These are phyloP conservation scores for Epichloe elymi DNA, from an alignment of 2,329 filamentous ascomycete genomes.

Conservation along the genomic window DNA sequence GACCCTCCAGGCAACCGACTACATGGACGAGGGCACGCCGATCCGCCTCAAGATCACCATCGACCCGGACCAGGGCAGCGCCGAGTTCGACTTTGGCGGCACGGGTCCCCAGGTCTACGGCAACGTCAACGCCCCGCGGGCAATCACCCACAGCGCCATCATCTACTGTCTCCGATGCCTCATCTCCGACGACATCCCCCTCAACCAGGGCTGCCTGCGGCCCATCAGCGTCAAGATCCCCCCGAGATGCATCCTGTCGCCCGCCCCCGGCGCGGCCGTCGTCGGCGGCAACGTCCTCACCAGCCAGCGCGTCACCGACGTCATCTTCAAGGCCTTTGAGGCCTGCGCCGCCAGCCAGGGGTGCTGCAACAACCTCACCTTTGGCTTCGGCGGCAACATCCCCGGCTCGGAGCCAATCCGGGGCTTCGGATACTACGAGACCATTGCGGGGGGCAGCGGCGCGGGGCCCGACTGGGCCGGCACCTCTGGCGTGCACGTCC, in stretches of 20 bases:
- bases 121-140: slow-evolving; percentile 70
- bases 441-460: slow-evolving; percentile 49
- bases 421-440: slow-evolving; percentile 46
- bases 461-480: slow-evolving; percentile 45
- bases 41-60: slow-evolving; percentile 66
- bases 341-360: slow-evolving; percentile 71
- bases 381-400: slow-evolving; percentile 50
- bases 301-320: slow-evolving; percentile 30
- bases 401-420: slow-evolving; percentile 23
- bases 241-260: slow-evolving; percentile 58
- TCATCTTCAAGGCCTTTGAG: slow-evolving; percentile 54
- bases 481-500: slow-evolving; percentile 30
- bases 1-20: slow-evolving; percentile 58
- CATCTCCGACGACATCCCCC: slow-evolving; percentile 67
- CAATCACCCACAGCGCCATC: slow-evolving; percentile 74
- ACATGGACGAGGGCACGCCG: slow-evolving; percentile 75
- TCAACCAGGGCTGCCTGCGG: slow-evolving; percentile 71
- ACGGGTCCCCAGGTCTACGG: slow-evolving; percentile 70
- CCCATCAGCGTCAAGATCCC: slow-evolving; percentile 66
- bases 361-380: slow-evolving; percentile 74
- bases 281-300: slow-evolving; percentile 65
- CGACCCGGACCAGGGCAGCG: slow-evolving; percentile 60
- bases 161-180: slow-evolving; percentile 74
- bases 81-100: slow-evolving; percentile 67
- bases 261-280: slow-evolving; percentile 67